Evolutionary conservation across 2,329 filamentous ascomycete species (phyloP), one percentile per base, ranked within the genome.

Genomic region (Gyromitra esculenta): DNA sequence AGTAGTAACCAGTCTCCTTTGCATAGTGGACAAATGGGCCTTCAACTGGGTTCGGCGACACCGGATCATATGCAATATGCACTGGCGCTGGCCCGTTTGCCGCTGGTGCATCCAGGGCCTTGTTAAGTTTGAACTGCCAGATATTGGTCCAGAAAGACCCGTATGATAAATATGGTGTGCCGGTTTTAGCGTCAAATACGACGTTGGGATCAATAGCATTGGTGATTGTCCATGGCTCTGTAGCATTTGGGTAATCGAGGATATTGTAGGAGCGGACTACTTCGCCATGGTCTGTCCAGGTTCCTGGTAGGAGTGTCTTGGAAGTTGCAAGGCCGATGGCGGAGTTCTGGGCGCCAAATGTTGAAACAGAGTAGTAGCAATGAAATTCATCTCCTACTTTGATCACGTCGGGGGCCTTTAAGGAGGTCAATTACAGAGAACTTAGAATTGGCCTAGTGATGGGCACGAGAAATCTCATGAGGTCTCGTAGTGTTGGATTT

Each of bases 81-180:
- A 85, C 83, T 0, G 86, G 81, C 1, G 80, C 75, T 9, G 66
- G 52, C 6, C 52, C 70, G 1, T 37, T 35, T 37, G 31, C 11
- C 15, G 9, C 80, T 77, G 2, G 81, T 75, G 7, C 80, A 43
- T 81, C 82, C 21, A 82, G 80, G 0, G 80, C 79, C 25, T 81
- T 80, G 63, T 80, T 81, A 81, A 91, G 85, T 54, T 84, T 81
- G 0, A 88, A 87, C 80, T 89, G 87, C 83, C 88, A 91, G 76
- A 92, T 85, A 81, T 89, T 87, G 7, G 83, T 82, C 89, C 89
- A 92, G 85, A 91, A 92, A 11, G 88, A 90, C 31, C 90, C 91
- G 78, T 91, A 92, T 73, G 85, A 88, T 81, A 90, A 82, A 74
- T 85, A 86, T 78, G 86, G 86, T 1, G 79, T 80, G 13, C 75